Evolutionary conservation across 805 yeast species (phyloP).

Genomic region (Metschnikowia cubensis): DNA sequence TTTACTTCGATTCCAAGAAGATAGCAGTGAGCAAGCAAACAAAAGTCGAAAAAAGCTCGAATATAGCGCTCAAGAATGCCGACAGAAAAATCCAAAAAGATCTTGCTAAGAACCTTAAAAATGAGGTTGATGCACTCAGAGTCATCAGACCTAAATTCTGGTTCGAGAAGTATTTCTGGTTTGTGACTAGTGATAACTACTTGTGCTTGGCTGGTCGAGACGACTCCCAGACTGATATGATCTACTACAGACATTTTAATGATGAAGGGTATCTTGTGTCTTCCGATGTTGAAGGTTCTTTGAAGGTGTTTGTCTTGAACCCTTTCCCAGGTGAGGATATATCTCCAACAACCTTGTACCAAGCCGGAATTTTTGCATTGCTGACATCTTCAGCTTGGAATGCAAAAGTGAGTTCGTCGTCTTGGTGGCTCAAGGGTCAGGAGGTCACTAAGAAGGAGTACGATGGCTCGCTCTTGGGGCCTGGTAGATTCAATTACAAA

Average conservation of each 20-base stretch:
- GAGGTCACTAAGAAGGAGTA: slow-evolving; percentile 69
- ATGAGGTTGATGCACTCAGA: slow-evolving; percentile 48
- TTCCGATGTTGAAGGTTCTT: slow-evolving; percentile 69
- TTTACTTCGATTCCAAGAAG: slow-evolving; percentile 74
- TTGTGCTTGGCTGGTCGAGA: slow-evolving; percentile 86
- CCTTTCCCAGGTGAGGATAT: slow-evolving; percentile 65
- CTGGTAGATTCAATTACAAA: slow-evolving; percentile 57
- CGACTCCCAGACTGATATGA: slow-evolving; percentile 69
- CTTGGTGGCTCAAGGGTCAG: slow-evolving; percentile 77
- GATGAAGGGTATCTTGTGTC: slow-evolving; percentile 69
- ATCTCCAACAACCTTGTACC: slow-evolving; percentile 83
- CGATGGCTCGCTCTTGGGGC: slow-evolving; percentile 52
- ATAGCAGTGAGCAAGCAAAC: slow-evolving; percentile 71
- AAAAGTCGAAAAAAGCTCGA: slow-evolving; percentile 74
- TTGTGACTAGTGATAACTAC: slow-evolving; percentile 84
- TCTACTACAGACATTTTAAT: slow-evolving; percentile 72
- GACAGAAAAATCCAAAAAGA: slow-evolving; percentile 74
- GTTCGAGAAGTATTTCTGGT: slow-evolving; percentile 96
- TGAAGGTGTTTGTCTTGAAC: slow-evolving; percentile 77
- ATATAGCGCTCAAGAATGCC: slow-evolving; percentile 76
- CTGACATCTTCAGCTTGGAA: slow-evolving; percentile 89
- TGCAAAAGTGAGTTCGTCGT: slow-evolving; percentile 70
- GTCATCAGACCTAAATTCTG: slow-evolving; percentile 71
- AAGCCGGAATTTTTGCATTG: slow-evolving; percentile 84
- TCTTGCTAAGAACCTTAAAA: slow-evolving; percentile 55